These are phyloP conservation scores for Exophiala oligosperma DNA, from an alignment of 2,329 filamentous ascomycete genomes.

Conservation along the genomic window DNA sequence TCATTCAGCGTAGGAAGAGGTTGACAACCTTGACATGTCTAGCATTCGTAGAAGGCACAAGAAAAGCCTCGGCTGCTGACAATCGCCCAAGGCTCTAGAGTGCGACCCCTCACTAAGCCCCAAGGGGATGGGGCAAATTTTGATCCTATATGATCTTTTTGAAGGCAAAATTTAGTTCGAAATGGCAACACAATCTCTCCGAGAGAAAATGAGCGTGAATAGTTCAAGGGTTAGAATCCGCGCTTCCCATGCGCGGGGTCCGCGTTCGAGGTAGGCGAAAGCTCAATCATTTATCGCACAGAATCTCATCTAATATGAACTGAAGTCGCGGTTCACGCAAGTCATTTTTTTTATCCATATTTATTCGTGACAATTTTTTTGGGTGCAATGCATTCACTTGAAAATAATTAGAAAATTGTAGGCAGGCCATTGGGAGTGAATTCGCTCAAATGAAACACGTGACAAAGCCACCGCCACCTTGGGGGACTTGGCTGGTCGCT, in stretches of 20 bases:
- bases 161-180: too few relatives aligned
- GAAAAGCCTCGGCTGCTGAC: too few relatives aligned
- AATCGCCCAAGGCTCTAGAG: too few relatives aligned
- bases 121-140: too few relatives aligned
- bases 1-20: too few relatives aligned
- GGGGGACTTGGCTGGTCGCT: slow-evolving; percentile 3
- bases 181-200: too few relatives aligned
- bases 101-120: too few relatives aligned
- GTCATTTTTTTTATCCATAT: slow-evolving; percentile 4
- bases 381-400: not conserved
- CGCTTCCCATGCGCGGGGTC: slow-evolving; percentile 32
- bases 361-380: not conserved
- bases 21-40: too few relatives aligned
- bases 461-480: not conserved
- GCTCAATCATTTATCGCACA: not conserved
- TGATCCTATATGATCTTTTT: not conserved
- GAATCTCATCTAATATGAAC: not conserved
- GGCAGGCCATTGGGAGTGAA: not conserved
- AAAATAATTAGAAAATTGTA: not conserved
- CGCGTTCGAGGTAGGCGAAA: slow-evolving; percentile 25
- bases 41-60: too few relatives aligned
- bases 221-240: slow-evolving; percentile 33
- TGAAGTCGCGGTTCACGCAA: slow-evolving; percentile 22
- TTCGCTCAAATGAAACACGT: not conserved
- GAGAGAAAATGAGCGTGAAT: slow-evolving; percentile 16